Evolutionary conservation across 768 basidiomycete species (phyloP), one percentile per base, ranked within the genome.

Genomic region (Suillus weaverae): DNA sequence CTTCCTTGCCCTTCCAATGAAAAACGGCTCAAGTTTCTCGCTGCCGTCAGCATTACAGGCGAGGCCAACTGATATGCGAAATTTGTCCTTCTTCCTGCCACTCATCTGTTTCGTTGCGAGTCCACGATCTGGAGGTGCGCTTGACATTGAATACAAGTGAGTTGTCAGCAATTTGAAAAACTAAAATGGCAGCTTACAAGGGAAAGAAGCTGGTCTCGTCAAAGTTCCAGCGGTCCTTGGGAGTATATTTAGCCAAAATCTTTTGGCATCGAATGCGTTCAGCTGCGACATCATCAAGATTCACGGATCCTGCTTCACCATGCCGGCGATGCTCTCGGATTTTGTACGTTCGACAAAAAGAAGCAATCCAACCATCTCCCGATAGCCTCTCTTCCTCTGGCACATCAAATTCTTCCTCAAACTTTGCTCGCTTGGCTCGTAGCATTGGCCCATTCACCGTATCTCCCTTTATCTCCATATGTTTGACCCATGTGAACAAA

Each of bases 171-270:
- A 14, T 44, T 44, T n/a, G 43, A 14, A 46, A 48, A 18, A 81
- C 35, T 70, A 71, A 3, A 69, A 71, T n/a, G 79, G 79, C 35
- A 70, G 64, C 61, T 73, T 77, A n/a, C 80, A 77, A 69, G 81
- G 81, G 66, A 69, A 74, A 33, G 80, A 63, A 9, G 14, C 46
- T 44, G 44, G 20, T 44, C 44, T 44, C n/a, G 22, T 48, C 63
- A 79, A 76, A 38, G 73, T 20, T 76, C 75, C 54, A 69, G 61
- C 61, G 41, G 61, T 78, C 73, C 46, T 67, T 65, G 4, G 62
- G 65, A 16, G 63, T 43, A 64, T 69, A 79, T 44, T 46, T 59
- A 22, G 64, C 64, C 32, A 68, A 61, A 51, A 76, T 65, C 35
- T 64, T 39, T 65, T 67, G 62, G 33, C 70, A 60, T 11, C 68